Evolutionary conservation across 164 flowering plant genomes (phyloP), one percentile per base, ranked within the genome.

Genomic region (Stephania cephalantha): DNA sequence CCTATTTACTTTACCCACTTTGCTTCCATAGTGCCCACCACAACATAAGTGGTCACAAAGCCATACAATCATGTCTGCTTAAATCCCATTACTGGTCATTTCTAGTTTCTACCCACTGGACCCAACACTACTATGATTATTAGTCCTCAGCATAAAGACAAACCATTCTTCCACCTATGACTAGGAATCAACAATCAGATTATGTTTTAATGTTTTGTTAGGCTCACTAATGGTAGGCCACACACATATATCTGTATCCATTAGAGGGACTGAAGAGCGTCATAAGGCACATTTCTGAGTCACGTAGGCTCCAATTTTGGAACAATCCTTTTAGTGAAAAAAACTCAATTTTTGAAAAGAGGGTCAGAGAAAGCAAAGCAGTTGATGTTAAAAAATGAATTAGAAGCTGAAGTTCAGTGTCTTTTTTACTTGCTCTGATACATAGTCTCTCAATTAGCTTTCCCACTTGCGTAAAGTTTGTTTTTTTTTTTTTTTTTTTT

Each of bases 341-440:
- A 52, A 52, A 9, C 17, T 2, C 1, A 52, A 52, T 9, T 52
- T 52, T 52, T 52, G 42, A 18, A 53, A 53, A 53, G 61, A 11
- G 18, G 18, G 15, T 11, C 18, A 6, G 15, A 53, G 61, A 53
- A 18, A 25, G 18, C 46, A 5, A 5, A 45, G 58, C 18, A 17
- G 55, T 73, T 22, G 61, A 63, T 46, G 15, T 45, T 35, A 35
- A 35, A 35, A 35, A 35, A 35, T 48, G 20, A 20, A 17, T 18
- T n/a, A 13, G 13, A 25, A 63, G 58, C 70, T 22, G 53, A 35
- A 65, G 58, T 66, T 71, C 15, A 13, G 25, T 35, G 22, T 31
- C 58, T 44, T 72, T 66, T 68, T 30, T 69, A 42, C 71, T 69
- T 69, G 46, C 48, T 69, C 48, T 12, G 71, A 69, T 42, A 69